Evolutionary conservation across 2,329 filamentous ascomycete species (phyloP).

Genomic region (Colletotrichum tanaceti): DNA sequence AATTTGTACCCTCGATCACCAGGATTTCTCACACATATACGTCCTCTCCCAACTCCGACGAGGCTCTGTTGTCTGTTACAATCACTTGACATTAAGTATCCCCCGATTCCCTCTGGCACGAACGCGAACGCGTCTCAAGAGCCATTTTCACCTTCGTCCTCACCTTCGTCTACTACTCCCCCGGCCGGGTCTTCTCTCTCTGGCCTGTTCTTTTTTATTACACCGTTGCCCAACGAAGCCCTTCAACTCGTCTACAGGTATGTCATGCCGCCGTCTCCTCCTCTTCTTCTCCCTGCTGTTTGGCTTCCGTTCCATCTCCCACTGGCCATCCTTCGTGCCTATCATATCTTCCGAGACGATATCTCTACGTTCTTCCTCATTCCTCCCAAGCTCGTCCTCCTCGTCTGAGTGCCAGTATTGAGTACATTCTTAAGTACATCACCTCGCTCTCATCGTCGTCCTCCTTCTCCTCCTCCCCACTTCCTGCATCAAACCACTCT

Average conservation of each 20-base stretch:
- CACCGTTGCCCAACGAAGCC: background rate
- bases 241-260: constrained; percentile 9
- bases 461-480: background rate
- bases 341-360: background rate
- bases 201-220: background rate
- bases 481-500: background rate
- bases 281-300: background rate
- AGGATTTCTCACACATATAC: background rate
- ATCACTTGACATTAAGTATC: background rate
- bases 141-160: background rate
- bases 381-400: background rate
- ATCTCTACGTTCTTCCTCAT: background rate
- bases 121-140: background rate
- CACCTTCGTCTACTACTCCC: background rate
- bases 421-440: too few relatives aligned
- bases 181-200: background rate
- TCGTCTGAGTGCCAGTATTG: too few relatives aligned
- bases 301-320: background rate
- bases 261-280: background rate
- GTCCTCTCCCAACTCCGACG: background rate
- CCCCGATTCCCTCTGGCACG: background rate
- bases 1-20: background rate
- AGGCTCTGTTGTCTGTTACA: background rate
- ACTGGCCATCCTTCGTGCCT: background rate
- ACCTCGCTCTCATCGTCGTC: too few relatives aligned